Evolutionary conservation across 208 protist genomes (phyloP).

Genomic region (Leishmania braziliensis): DNA sequence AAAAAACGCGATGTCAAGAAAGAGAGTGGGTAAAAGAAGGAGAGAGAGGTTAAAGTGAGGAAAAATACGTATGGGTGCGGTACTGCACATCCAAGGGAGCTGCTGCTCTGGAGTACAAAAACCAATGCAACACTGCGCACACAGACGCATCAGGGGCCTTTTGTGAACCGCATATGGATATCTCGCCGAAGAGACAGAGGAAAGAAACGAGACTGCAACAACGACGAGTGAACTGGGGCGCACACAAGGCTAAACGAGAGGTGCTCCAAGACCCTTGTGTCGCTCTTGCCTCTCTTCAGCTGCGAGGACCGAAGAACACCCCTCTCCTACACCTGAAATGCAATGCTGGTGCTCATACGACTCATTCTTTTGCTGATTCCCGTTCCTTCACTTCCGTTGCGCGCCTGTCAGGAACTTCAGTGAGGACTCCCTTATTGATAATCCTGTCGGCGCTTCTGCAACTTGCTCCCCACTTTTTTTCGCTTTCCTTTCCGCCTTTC

Average conservation of each 20-base stretch:
- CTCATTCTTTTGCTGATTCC: neutral
- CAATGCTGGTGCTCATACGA: neutral
- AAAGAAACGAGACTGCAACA: neutral
- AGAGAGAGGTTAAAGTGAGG: neutral
- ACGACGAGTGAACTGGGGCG: neutral
- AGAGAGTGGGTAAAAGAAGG: neutral
- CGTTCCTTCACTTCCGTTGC: neutral
- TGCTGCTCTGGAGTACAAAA: neutral
- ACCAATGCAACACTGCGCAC: neutral
- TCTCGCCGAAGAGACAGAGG: neutral
- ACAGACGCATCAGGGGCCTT: neutral
- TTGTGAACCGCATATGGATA: neutral
- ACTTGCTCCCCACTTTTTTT: neutral
- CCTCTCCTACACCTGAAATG: neutral
- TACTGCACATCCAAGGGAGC: neutral
- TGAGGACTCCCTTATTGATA: neutral
- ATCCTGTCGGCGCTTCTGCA: neutral
- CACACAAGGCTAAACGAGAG: neutral
- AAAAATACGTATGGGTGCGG: too few species aligned
- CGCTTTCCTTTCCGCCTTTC: slow-evolving; percentile 1
- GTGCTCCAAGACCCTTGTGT: neutral
- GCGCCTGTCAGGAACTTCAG: too few species aligned
- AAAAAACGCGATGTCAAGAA: neutral
- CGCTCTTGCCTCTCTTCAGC: neutral
- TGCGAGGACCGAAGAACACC: neutral